Evolutionary conservation across 1,284 basidiomycete genomes (phyloP).

Genomic region (Boletellus sp.): DNA sequence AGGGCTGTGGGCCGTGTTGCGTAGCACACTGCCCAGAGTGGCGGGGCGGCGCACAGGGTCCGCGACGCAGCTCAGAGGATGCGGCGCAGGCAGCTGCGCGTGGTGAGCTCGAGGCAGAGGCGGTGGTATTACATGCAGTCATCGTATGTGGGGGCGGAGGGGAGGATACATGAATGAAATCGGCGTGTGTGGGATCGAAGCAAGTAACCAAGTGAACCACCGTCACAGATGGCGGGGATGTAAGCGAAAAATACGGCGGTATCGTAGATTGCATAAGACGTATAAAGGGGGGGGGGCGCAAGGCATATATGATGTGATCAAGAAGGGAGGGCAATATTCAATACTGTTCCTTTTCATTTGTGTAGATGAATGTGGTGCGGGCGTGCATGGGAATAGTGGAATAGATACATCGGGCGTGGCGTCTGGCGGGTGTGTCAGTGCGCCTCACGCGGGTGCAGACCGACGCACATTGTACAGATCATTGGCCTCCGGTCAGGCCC

Average conservation of each 20-base stretch:
- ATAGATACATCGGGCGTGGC: slow-evolving; percentile 23
- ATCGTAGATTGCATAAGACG: slow-evolving; percentile 19
- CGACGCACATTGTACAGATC: slow-evolving; percentile 11
- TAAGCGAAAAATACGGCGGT: background rate
- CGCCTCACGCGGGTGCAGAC: background rate
- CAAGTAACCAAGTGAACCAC: no score
- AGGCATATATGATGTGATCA: slow-evolving; percentile 18
- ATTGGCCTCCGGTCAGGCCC: slow-evolving; percentile 20
- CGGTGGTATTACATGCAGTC: slow-evolving; percentile 12
- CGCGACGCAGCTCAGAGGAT: no score
- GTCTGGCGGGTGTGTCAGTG: slow-evolving; percentile 12
- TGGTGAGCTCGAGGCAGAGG: slow-evolving; percentile 6
- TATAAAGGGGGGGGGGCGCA: no score
- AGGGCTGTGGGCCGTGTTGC: no score
- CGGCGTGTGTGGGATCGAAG: background rate
- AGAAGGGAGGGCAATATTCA: no score
- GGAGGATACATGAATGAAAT: slow-evolving; percentile 19
- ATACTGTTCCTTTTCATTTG: slow-evolving; percentile 7
- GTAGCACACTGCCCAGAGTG: no score
- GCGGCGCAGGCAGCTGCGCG: background rate
- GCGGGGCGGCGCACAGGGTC: no score
- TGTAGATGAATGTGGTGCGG: slow-evolving; percentile 17
- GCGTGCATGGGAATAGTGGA: slow-evolving; percentile 25
- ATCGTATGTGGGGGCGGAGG: slow-evolving; percentile 12
- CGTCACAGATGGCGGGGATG: no score